Evolutionary conservation across 306 rosid genomes (phyloP).

Genomic region (Elaeagnus macrophylla): DNA sequence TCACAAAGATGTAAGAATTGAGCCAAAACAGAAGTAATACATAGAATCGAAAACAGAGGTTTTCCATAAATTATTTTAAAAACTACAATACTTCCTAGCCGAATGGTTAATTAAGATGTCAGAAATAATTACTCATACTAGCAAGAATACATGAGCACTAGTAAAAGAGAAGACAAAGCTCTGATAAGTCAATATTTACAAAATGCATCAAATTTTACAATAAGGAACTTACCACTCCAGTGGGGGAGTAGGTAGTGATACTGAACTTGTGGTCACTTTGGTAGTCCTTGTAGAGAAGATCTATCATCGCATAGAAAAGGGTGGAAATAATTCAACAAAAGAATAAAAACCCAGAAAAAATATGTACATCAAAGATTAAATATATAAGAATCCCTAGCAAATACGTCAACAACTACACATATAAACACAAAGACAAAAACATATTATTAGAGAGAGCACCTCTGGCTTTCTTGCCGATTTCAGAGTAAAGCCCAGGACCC

Average conservation of each 20-base stretch:
- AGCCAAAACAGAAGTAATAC: no score
- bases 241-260: constrained; percentile 76
- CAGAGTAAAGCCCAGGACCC: constrained; percentile 95
- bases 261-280: constrained; percentile 89
- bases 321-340: not conserved
- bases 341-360: not conserved
- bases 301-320: constrained; percentile 18
- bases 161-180: constrained; percentile 9
- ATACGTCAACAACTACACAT: no score
- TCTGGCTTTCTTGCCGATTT: constrained; percentile 83
- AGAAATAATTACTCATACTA: not conserved
- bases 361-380: not conserved
- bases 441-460: constrained; percentile 26
- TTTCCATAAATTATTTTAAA: no score
- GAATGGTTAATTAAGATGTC: not conserved
- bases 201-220: not conserved
- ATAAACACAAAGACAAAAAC: not conserved
- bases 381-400: not conserved
- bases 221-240: constrained; percentile 60
- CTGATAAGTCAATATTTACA: not conserved
- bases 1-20: no score
- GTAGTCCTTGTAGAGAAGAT: constrained; percentile 84
- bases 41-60: no score
- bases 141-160: not conserved
- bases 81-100: not conserved